A percentile compares a stretch with the other conserved stretches of the same genome.
Evolutionary conservation across 352 stramenopile genomes (phyloP).

Genomic region (Phytophthora ramorum): DNA sequence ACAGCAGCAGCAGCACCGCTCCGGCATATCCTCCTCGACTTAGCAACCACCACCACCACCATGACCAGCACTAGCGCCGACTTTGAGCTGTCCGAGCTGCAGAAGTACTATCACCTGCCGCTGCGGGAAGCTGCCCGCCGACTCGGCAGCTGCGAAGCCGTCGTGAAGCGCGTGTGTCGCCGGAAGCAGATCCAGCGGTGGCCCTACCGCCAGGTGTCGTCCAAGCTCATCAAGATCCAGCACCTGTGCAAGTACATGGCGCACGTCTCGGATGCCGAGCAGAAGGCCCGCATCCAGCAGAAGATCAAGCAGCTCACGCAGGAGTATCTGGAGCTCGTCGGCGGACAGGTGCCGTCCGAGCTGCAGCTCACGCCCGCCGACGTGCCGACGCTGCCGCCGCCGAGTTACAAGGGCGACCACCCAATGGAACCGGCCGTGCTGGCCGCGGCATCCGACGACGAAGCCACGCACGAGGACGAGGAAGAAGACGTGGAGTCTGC

Average conservation of each 20-base stretch:
- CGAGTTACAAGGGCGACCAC: constrained; percentile 44
- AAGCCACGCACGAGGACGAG: constrained; percentile 54
- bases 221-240: constrained; percentile 89
- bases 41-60: constrained; percentile 5
- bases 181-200: constrained; percentile 83
- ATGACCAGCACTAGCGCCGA: constrained; percentile 67
- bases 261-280: constrained; percentile 73
- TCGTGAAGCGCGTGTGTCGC: constrained; percentile 85
- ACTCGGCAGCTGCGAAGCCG: constrained; percentile 80
- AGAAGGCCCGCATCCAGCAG: constrained; percentile 74
- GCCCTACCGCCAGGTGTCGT: constrained; percentile 87
- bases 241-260: constrained; percentile 88
- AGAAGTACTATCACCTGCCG: constrained; percentile 88
- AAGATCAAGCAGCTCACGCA: constrained; percentile 85
- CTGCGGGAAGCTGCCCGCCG: constrained; percentile 76
- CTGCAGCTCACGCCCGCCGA: constrained; percentile 67
- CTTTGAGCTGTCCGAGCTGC: constrained; percentile 82
- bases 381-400: constrained; percentile 57
- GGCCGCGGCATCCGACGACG: constrained; percentile 55
- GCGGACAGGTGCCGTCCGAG: constrained; percentile 75
- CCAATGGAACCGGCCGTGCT: constrained; percentile 66
- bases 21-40: background rate
- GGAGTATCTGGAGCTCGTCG: constrained; percentile 82
- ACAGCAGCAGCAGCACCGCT: background rate
- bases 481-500: constrained; percentile 44